Evolutionary conservation across 148 eudicot species (phyloP).

Genomic region (Vaccinium darrowii): DNA sequence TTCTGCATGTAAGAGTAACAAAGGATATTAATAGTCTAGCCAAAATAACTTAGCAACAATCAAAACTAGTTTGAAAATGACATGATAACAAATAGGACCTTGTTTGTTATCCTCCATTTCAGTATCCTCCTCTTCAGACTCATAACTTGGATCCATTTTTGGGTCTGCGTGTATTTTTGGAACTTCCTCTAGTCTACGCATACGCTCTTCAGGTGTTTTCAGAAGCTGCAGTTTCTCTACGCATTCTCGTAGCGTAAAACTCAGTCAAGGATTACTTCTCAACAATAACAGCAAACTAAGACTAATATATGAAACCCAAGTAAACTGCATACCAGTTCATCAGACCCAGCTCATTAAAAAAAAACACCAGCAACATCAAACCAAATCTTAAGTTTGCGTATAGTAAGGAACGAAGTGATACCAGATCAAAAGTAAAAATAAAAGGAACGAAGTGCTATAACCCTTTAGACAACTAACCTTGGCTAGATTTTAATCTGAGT

Average conservation of each 20-base stretch:
- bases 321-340: not conserved
- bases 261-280: slow-evolving; percentile 56
- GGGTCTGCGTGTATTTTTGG: slow-evolving; percentile 93
- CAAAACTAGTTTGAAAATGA: not conserved
- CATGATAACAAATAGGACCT: slow-evolving; percentile 40
- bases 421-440: too few relatives aligned
- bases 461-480: slow-evolving; percentile 6
- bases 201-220: slow-evolving; percentile 93
- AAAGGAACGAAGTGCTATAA: not conserved
- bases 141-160: slow-evolving; percentile 87
- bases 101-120: slow-evolving; percentile 56
- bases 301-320: not conserved
- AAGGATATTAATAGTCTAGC: slow-evolving; percentile 10
- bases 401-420: not conserved
- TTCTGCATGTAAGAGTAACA: slow-evolving; percentile 41
- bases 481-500: not conserved
- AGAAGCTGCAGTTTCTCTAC: slow-evolving; percentile 91
- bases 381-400: not conserved
- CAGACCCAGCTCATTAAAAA: not conserved
- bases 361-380: not conserved
- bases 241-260: slow-evolving; percentile 84
- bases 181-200: slow-evolving; percentile 81
- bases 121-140: slow-evolving; percentile 76
- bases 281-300: not conserved
- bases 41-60: not conserved